Base-by-base conservation (phyloP, 2,329 filamentous ascomycete genomes). In the Parafenestella ontariensis region DNA sequence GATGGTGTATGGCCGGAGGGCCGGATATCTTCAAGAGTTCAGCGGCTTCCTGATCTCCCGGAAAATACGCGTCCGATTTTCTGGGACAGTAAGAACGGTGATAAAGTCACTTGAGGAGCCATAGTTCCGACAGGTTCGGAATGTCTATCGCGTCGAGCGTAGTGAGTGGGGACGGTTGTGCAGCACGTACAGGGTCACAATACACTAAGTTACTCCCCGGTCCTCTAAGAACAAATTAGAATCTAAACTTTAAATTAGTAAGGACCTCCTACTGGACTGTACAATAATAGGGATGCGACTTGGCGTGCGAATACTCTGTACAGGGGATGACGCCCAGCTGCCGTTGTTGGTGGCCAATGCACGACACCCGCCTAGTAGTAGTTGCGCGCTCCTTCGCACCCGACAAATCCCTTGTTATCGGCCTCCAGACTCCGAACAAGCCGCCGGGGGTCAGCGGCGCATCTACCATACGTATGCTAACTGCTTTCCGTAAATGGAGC, bases 291-390 rank as follows among this genome's bases (percentile, higher is more conserved):
- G n/a, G n/a, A n/a, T n/a, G n/a, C n/a, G n/a, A n/a, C n/a, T n/a
- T n/a, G n/a, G n/a, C n/a, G n/a, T n/a, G n/a, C n/a, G n/a, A n/a
- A n/a, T n/a, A n/a, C n/a, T n/a, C n/a, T n/a, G n/a, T n/a, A n/a
- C n/a, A n/a, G 18, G 49, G 52, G 29, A 31, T 45, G 49, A 46
- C 34, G 34, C 26, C 15, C 49, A 7, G 33, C 21, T 46, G 42
- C 49, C 42, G 49, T 46, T 52, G 42, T 26, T 28, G 21, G 39
- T 41, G 39, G 39, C 29, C 26, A 28, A 21, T 31, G 29, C 46
- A 31, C 37, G 13, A 41, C n/a, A 21, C 6, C 20, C 13, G 20
- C 21, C 39, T 20, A 37, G 20, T n/a, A 8, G 34, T n/a, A 20
- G 18, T 18, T 18, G n/a, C 10, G 20, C 34, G 34, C 34, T 37